Conservation (phyloP, 805 yeast species). For the Kazachstania kunashirensis region DNA sequence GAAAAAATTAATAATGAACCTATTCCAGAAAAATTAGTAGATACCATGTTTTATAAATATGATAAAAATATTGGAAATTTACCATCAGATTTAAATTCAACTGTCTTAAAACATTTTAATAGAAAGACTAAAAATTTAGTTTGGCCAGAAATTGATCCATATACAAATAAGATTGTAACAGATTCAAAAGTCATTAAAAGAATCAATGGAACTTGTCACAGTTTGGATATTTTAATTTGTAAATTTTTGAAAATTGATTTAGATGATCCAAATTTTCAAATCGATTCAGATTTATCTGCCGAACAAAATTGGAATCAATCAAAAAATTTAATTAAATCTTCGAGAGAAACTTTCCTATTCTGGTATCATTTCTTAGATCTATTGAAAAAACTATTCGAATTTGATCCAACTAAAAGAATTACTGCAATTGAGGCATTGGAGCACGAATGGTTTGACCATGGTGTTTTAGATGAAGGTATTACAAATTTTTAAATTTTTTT, state of each 20-base stretch:
- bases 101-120: constrained; percentile 28
- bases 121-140: constrained; percentile 13
- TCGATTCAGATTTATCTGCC: constrained; percentile 25
- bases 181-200: constrained; percentile 25
- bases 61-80: constrained; percentile 25
- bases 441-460: constrained; percentile 74
- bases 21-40: constrained; percentile 33
- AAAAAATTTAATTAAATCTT: constrained; percentile 15
- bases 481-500: constrained; percentile 24
- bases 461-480: constrained; percentile 47
- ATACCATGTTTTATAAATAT: constrained; percentile 27
- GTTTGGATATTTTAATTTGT: constrained; percentile 24
- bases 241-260: constrained; percentile 23
- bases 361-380: constrained; percentile 79
- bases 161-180: constrained; percentile 21
- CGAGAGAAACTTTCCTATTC: constrained; percentile 59
- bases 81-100: constrained; percentile 26
- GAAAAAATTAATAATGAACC: constrained; percentile 58
- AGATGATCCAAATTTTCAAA: constrained; percentile 18
- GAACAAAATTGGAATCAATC: constrained; percentile 26
- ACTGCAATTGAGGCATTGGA: constrained; percentile 67
- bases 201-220: constrained; percentile 23
- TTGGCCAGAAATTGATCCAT: constrained; percentile 26
- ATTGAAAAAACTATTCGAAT: constrained; percentile 52
- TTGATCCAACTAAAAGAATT: constrained; percentile 63